Evolutionary conservation across 1,139 yeast genomes (phyloP).

Genomic region (Hemisphaericaspora xylanilytica): DNA sequence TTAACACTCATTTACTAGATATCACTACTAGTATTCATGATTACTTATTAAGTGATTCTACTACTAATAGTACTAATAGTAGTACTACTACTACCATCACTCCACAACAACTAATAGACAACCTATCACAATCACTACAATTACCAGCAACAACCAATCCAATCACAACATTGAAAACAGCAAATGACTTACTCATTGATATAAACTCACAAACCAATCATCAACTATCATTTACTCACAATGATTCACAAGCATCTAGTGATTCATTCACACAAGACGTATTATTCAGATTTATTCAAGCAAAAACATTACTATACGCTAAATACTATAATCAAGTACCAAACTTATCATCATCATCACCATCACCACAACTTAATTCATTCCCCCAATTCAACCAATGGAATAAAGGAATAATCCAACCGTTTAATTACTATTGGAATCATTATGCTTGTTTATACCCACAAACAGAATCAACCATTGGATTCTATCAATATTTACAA

Average conservation of each 20-base stretch:
- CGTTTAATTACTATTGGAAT: slow-evolving; percentile 32
- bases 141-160: too few relatives aligned
- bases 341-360: too few relatives aligned
- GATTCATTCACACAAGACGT: slow-evolving; percentile 4
- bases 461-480: slow-evolving; percentile 10
- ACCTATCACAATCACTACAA: too few relatives aligned
- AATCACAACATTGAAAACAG: slow-evolving; percentile 15
- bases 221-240: slow-evolving; percentile 6
- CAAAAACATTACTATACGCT: slow-evolving; percentile 23
- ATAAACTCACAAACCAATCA: slow-evolving; percentile 8
- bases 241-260: too few relatives aligned
- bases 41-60: too few relatives aligned
- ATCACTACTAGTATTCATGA: too few relatives aligned
- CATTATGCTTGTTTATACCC: slow-evolving; percentile 24
- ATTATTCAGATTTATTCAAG: slow-evolving; percentile 22
- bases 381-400: too few relatives aligned
- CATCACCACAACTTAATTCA: too few relatives aligned
- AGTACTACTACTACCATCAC: too few relatives aligned
- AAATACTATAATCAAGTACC: slow-evolving; percentile 20
- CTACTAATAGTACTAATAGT: too few relatives aligned
- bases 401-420: slow-evolving; percentile 28
- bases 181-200: slow-evolving; percentile 18
- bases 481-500: slow-evolving; percentile 17
- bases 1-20: too few relatives aligned
- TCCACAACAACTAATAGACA: too few relatives aligned